These are phyloP conservation scores for Cicer arietinum DNA, from an alignment of 306 rosid genomes.

Conservation along the genomic window DNA sequence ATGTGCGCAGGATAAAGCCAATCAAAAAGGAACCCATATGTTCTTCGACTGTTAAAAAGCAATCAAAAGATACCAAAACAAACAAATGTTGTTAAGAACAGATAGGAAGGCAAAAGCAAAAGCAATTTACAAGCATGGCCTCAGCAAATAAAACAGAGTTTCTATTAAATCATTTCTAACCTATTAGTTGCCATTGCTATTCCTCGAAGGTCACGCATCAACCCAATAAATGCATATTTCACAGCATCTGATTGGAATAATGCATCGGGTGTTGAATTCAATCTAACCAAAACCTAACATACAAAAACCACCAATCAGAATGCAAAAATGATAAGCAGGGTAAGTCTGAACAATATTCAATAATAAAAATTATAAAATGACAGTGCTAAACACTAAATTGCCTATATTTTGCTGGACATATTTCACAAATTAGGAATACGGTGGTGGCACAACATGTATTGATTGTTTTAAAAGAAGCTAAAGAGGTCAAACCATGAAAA, in stretches of 20 bases:
- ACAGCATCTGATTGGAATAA: slow-evolving; percentile 51
- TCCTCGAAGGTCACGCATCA: slow-evolving; percentile 59
- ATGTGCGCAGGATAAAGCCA: slow-evolving; percentile 89
- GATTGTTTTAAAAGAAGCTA: slow-evolving; percentile 12
- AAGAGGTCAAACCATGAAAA: neutral
- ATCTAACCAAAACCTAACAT: slow-evolving; percentile 43
- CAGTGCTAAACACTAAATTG: neutral
- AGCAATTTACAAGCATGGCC: neutral
- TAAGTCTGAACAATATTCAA: neutral
- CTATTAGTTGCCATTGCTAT: slow-evolving; percentile 59
- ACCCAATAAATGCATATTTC: slow-evolving; percentile 54
- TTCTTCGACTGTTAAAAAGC: slow-evolving; percentile 71
- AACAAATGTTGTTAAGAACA: slow-evolving; percentile 9
- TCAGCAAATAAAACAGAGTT: slow-evolving; percentile 8
- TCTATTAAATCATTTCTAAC: slow-evolving; percentile 35
- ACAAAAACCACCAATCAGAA: slow-evolving; percentile 35
- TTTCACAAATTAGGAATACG: neutral
- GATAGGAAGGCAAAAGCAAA: neutral
- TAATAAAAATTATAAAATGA: slow-evolving; percentile 19
- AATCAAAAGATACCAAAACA: slow-evolving; percentile 28
- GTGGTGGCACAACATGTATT: slow-evolving; percentile 6
- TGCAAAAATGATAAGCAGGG: slow-evolving; percentile 10
- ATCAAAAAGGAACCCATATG: slow-evolving; percentile 86
- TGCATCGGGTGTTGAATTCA: slow-evolving; percentile 53
- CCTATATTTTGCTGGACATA: neutral